These are phyloP conservation scores for Aspergillus leporis DNA, from an alignment of 495 filamentous ascomycete genomes.

Conservation along the genomic window DNA sequence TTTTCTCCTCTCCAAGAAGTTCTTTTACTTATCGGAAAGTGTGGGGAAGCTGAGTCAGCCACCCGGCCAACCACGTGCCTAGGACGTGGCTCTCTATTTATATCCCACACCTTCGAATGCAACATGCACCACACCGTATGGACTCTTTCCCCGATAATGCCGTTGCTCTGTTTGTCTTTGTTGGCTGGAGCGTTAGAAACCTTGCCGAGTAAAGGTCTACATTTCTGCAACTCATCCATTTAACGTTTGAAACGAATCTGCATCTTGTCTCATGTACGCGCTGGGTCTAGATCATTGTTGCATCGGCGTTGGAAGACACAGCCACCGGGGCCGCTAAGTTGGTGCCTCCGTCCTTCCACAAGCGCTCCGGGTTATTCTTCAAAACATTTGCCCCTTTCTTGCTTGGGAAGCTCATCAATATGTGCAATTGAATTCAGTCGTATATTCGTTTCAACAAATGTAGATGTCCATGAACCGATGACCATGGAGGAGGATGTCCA, in stretches of 20 bases:
- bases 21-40: conserved; percentile 18
- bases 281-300: conserved; percentile 18
- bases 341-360: conserved; percentile 14
- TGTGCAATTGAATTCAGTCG: conserved; percentile 18
- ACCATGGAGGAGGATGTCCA: conserved; percentile 32
- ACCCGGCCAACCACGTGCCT: conserved; percentile 21
- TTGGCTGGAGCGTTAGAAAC: neutral
- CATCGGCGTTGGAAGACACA: conserved; percentile 18
- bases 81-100: conserved; percentile 13
- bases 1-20: conserved; percentile 5
- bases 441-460: conserved; percentile 21
- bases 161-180: neutral
- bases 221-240: neutral
- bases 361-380: neutral
- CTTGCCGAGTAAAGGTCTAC: neutral
- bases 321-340: conserved; percentile 20
- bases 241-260: neutral
- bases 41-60: conserved; percentile 23
- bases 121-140: neutral
- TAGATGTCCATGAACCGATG: conserved; percentile 18
- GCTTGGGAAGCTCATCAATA: conserved; percentile 13
- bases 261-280: neutral
- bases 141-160: conserved; percentile 1
- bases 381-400: neutral
- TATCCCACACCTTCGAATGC: conserved; percentile 6